Base-by-base conservation (phyloP, 306 rosid species). In the Begonia masoniana region DNA sequence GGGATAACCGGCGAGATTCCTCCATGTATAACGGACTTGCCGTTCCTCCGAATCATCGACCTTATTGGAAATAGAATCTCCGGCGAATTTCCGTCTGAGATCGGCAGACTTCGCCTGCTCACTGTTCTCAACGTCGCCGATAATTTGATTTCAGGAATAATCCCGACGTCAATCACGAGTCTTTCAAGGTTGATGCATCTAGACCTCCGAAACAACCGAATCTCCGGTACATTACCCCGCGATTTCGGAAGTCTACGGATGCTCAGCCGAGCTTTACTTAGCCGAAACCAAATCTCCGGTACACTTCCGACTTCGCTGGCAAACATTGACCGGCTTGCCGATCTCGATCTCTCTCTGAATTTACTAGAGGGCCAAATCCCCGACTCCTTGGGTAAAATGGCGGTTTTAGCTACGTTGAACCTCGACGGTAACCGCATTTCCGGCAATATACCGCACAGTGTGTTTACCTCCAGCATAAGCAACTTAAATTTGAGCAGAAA, bases 1-100 rank as follows among this genome's bases (percentile, higher is more conserved):
- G 95, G 93, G 0, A 86, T 92, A 58, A 26, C 99, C 61, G 99
- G 99, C 41, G 80, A 66, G 63, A 92, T 92, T n/a, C 99, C 99
- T 0, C 53, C 57, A 7, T 92, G 99, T 57, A 67, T 92, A 39
- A 52, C 95, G 7, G 21, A 67, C 3, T 49, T 92, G 2, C 84
- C 95, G 0, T 92, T 77, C 71, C 95, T 92, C 14, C 84, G 96
- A 1, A 86, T 92, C 75, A 31, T 92, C 5, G 96, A 92, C 47
- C 77, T 92, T 47, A 71, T 86, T 51, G 99, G 99, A 5, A 92
- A 92, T 78, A 60, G 48, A 9, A 43, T 92, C 51, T 59, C 88
- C 5, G 95, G 96, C 4, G 15, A 35, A 0, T 51, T 92, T 11
- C 96, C 99, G 0, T 4, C 69, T 1, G 86, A 72, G 23, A 77